Percentiles rank a stretch among this genome's conserved stretches.
phyloP scores from a whole-genome alignment of 2,329 filamentous ascomycete genomes.

The Colletotrichum sojae region DNA sequence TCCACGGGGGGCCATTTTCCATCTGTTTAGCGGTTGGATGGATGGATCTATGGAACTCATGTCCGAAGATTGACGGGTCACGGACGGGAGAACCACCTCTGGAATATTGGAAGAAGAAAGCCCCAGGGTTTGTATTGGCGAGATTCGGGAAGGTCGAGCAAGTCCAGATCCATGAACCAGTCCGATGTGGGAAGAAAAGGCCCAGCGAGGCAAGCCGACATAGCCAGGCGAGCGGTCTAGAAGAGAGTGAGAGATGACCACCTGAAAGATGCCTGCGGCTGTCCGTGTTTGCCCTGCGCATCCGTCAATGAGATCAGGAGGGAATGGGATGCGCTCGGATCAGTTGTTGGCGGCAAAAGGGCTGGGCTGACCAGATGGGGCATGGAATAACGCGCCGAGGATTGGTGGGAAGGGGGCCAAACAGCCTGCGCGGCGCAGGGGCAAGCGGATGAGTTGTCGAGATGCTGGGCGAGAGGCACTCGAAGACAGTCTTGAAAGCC shows the following conservation, averaged over 20 bases:
- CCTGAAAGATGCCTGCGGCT: slow-evolving; percentile 15
- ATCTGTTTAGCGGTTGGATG: neutral
- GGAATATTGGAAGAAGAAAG: neutral
- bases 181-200: neutral
- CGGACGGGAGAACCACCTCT: neutral
- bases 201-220: neutral
- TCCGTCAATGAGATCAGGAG: slow-evolving; percentile 10
- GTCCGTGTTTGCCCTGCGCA: slow-evolving; percentile 22
- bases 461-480: neutral
- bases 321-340: slow-evolving; percentile 3
- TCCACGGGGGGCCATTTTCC: slow-evolving; percentile 1
- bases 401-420: slow-evolving; percentile 34
- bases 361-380: neutral
- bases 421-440: slow-evolving; percentile 27
- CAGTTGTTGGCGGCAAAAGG: slow-evolving; percentile 29
- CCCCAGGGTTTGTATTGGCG: neutral
- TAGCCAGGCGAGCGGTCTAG: slow-evolving; percentile 12
- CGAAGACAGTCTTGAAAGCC: neutral
- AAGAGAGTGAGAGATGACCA: slow-evolving; percentile 8
- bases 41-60: slow-evolving; percentile 10
- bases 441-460: neutral
- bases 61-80: slow-evolving; percentile 13
- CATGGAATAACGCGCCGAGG: slow-evolving; percentile 7
- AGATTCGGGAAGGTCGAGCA: slow-evolving; percentile 9
- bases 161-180: neutral